Conservation (phyloP, 805 yeast species). For the Brettanomyces bruxellensis region DNA sequence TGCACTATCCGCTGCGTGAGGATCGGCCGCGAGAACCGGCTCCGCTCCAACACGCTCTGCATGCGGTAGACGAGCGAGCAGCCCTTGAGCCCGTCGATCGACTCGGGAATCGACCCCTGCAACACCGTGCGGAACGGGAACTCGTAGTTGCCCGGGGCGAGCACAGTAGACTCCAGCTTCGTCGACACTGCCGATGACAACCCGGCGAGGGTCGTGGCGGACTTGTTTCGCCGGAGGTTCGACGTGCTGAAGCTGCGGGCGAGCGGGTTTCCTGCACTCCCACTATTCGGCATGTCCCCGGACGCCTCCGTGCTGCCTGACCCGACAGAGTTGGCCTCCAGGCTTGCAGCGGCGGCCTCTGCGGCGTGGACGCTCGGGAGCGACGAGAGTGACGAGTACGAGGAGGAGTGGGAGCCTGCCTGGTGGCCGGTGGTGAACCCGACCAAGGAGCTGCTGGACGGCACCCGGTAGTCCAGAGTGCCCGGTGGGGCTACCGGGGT, state of each 20-base stretch:
- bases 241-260: no score
- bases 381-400: conserved; percentile 34
- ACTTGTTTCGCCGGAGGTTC: conserved; percentile 14
- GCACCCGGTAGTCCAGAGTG: neutral
- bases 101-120: conserved; percentile 81
- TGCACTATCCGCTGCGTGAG: conserved; percentile 63
- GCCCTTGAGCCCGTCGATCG: conserved; percentile 83
- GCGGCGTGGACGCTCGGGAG: conserved; percentile 8
- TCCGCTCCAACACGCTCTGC: conserved; percentile 76
- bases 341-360: neutral
- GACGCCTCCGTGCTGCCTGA: neutral
- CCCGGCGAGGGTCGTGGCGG: conserved; percentile 12
- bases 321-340: neutral
- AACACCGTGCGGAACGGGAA: conserved; percentile 80
- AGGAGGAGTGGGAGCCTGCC: conserved; percentile 30
- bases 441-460: neutral
- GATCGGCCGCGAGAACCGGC: conserved; percentile 62
- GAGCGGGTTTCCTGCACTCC: no score
- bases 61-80: conserved; percentile 65
- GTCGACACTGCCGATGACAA: neutral
- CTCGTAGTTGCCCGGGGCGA: conserved; percentile 75
- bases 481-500: neutral
- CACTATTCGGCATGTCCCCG: no score
- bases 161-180: conserved; percentile 25
- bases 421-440: conserved; percentile 15